Evolutionary conservation across 176 grass and related monocot species (phyloP).

Genomic region (Aegilops bicornis): DNA sequence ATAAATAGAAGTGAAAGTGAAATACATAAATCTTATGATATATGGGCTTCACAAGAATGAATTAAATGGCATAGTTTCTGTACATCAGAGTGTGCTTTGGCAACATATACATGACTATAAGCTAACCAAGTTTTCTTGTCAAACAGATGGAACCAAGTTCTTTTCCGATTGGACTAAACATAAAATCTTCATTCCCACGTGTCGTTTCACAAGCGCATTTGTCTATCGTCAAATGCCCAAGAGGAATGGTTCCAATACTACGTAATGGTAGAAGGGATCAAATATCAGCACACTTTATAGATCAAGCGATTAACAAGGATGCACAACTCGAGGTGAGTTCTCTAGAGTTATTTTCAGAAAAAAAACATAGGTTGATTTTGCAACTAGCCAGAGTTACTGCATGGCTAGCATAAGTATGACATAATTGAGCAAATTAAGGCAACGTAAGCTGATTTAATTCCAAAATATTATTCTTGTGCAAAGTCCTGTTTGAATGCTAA

Average conservation of each 20-base stretch:
- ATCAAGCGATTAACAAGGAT: neutral
- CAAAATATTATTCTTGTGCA: neutral
- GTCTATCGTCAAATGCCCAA: neutral
- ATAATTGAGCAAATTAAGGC: neutral
- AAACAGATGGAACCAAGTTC: neutral
- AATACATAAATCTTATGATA: neutral
- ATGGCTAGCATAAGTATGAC: neutral
- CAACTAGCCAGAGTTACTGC: neutral
- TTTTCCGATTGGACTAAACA: neutral
- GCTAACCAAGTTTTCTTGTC: neutral
- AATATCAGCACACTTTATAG: neutral
- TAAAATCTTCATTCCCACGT: neutral
- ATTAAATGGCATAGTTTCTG: neutral
- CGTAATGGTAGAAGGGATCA: neutral
- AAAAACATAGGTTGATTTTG: neutral
- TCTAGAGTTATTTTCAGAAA: neutral
- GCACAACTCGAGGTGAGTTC: neutral
- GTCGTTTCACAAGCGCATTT: neutral
- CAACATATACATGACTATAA: neutral
- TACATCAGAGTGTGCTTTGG: neutral
- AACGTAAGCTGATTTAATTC: neutral
- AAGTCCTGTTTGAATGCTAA: neutral
- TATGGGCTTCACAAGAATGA: neutral
- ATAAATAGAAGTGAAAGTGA: neutral
- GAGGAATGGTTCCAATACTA: slow-evolving; percentile 12